phyloP scores from a whole-genome alignment of 2,329 filamentous ascomycete genomes.

The Xylaria sp. region DNA sequence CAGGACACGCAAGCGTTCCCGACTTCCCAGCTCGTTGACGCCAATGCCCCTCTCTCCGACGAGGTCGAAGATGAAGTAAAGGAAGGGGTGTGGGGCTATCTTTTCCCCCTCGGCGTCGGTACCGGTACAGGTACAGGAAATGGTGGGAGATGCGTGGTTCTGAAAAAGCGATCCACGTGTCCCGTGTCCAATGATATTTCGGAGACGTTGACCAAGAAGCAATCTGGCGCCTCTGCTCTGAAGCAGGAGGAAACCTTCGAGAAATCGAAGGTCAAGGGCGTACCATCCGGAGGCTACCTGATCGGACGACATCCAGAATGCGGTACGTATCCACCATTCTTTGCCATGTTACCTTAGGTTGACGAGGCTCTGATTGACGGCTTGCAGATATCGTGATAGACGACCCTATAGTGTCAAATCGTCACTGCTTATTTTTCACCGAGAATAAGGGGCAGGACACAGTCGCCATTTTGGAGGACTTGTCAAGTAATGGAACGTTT shows the following conservation, averaged over 20 bases:
- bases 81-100: slow-evolving; percentile 94
- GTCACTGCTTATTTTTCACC: slow-evolving; percentile 72
- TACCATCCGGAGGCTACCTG: slow-evolving; percentile 80
- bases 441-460: slow-evolving; percentile 61
- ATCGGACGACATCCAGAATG: slow-evolving; percentile 94
- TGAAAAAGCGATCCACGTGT: slow-evolving; percentile 75
- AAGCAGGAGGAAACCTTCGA: slow-evolving; percentile 65
- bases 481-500: slow-evolving; percentile 96
- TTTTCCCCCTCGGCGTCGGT: slow-evolving; percentile 83
- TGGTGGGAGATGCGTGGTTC: slow-evolving; percentile 66
- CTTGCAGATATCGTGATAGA: slow-evolving; percentile 69
- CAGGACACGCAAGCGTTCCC: slow-evolving; percentile 62
- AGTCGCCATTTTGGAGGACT: slow-evolving; percentile 82
- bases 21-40: slow-evolving; percentile 75
- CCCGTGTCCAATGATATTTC: slow-evolving; percentile 56
- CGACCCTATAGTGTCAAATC: slow-evolving; percentile 82
- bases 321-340: slow-evolving; percentile 61
- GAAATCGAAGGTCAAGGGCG: slow-evolving; percentile 60
- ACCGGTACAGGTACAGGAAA: slow-evolving; percentile 71
- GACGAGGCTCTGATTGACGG: slow-evolving; percentile 13
- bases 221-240: slow-evolving; percentile 48
- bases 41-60: slow-evolving; percentile 71
- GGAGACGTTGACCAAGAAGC: slow-evolving; percentile 42
- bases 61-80: slow-evolving; percentile 82
- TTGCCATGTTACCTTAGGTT: neutral